Evolutionary conservation across 768 basidiomycete genomes (phyloP), one percentile per base, ranked within the genome.

Genomic region (Asterophora parasitica): DNA sequence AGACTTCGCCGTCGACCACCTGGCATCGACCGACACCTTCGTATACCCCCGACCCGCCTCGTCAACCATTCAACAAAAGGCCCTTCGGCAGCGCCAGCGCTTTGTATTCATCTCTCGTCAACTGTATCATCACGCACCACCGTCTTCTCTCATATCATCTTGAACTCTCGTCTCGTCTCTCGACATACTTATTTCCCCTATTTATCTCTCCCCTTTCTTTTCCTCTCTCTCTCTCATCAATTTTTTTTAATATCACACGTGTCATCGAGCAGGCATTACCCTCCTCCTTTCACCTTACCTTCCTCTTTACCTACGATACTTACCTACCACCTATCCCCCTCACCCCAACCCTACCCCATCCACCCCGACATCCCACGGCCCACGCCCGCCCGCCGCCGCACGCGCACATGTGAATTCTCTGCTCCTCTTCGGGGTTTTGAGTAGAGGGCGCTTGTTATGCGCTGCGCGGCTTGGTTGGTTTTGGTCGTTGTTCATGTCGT

Each of bases 391-490:
- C 27, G 34, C 38, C 32, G 27, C 39, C n/a, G 10, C 41, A 6
- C 44, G 50, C 44, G 47, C 44, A 44, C 19, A 37, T 43, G 53
- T 47, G 53, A 57, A 57, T 57, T 49, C 53, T 57, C 53, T 57
- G 56, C 56, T 57, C 56, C 56, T 48, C 53, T 57, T 52, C 53
- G 53, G 56, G 56, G 56, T 57, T n/a, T 37, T 52, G 49, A 54
- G 53, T 50, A 54, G 53, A 54, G 53, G 53, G 53, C 53, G 46
- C 46, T 37, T 48, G 12, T 12, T 31, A 23, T 23, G 30, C 30
- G 30, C 30, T 31, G 41, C 38, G 40, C 34, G 30, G 19, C 23
- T 16, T 33, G 13, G 26, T 15, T 39, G 45, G 6, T 46, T 16
- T 13, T n/a, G 32, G 42, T 33, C 11, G 31, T 34, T n/a, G n/a